These are phyloP conservation scores for Lachnellula subtilissima DNA, from an alignment of 2,329 filamentous ascomycete genomes.

Conservation along the genomic window DNA sequence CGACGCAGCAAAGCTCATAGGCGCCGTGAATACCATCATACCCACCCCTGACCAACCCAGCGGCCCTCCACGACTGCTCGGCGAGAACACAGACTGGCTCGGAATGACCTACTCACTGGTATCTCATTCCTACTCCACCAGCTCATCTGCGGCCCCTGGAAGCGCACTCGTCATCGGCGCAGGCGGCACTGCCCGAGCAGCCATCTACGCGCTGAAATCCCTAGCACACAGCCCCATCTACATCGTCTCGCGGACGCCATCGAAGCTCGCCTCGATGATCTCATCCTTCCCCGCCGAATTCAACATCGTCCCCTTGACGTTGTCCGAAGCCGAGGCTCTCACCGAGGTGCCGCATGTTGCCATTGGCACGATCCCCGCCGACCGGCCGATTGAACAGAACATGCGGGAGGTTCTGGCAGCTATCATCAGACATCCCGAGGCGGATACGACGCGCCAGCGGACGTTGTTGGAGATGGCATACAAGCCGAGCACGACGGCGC, in stretches of 20 bases:
- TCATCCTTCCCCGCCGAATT: slow-evolving; percentile 70
- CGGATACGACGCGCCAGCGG: slow-evolving; percentile 34
- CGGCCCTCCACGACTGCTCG: slow-evolving; percentile 52
- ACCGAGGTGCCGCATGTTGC: slow-evolving; percentile 61
- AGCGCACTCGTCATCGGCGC: slow-evolving; percentile 82
- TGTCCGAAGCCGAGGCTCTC: slow-evolving; percentile 46
- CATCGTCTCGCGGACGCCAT: slow-evolving; percentile 70
- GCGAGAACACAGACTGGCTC: slow-evolving; percentile 93
- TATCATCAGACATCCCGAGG: slow-evolving; percentile 41
- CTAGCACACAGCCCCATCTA: slow-evolving; percentile 86
- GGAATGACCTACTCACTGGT: slow-evolving; percentile 78
- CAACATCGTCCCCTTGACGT: slow-evolving; percentile 60
- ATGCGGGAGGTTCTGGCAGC: slow-evolving; percentile 62
- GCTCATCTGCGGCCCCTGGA: slow-evolving; percentile 29
- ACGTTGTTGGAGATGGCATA: slow-evolving; percentile 95
- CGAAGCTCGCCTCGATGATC: slow-evolving; percentile 63
- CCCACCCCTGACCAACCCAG: slow-evolving; percentile 42
- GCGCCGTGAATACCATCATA: slow-evolving; percentile 91
- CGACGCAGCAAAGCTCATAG: slow-evolving; percentile 73
- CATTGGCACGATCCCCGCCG: slow-evolving; percentile 86
- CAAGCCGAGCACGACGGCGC: slow-evolving; percentile 74
- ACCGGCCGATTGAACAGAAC: slow-evolving; percentile 69
- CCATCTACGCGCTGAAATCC: slow-evolving; percentile 78
- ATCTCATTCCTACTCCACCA: slow-evolving; percentile 22
- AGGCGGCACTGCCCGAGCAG: slow-evolving; percentile 86